Evolutionary conservation across 2,329 filamentous ascomycete genomes (phyloP), one percentile per base, ranked within the genome.

Genomic region (Dactylellina leptospora): DNA sequence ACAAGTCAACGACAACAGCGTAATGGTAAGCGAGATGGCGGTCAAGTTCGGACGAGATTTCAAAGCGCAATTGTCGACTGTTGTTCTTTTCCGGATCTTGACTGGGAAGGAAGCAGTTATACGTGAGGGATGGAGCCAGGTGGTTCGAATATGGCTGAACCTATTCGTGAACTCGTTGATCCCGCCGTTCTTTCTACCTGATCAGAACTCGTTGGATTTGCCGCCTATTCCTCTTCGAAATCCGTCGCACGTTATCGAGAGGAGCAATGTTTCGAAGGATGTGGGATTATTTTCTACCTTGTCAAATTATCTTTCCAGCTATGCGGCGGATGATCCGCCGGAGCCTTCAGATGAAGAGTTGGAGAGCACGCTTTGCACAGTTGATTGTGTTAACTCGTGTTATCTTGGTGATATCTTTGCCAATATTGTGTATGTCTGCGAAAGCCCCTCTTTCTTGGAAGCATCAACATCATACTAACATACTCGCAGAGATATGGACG

Each of bases 21-120:
- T 99, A 63, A 99, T 99, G 95, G 96, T 99, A 75, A 97, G 93
- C 79, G 93, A 97, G 82, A 87, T 97, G 74, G 93, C 96, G 47
- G 95, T 99, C 71, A 93, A 96, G 78, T 92, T 99, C 78, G 95
- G 95, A 40, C 86, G 93, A 75, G 92, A 99, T 79, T 93, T 96
- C 80, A 89, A 93, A 78, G 93, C 93, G 36, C 93, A 99, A 79
- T 83, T 99, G 60, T 93, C 95, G 4, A 96, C 92, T 5, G 87
- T 97, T 56, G 91, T 99, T n/a, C 83, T 99, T 25, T 99, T 99
- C 84, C 87, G 92, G 38, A 90, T 99, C 20, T 87, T 97, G 58
- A 90, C 89, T 62, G 91, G 91, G 40, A 96, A 91, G 76, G 95
- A 97, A 80, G 82, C 84, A 51, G 84, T 91, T 3, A 88, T 97